Conservation (phyloP, 2,329 filamentous ascomycete genomes). For the Alternaria sp. region DNA sequence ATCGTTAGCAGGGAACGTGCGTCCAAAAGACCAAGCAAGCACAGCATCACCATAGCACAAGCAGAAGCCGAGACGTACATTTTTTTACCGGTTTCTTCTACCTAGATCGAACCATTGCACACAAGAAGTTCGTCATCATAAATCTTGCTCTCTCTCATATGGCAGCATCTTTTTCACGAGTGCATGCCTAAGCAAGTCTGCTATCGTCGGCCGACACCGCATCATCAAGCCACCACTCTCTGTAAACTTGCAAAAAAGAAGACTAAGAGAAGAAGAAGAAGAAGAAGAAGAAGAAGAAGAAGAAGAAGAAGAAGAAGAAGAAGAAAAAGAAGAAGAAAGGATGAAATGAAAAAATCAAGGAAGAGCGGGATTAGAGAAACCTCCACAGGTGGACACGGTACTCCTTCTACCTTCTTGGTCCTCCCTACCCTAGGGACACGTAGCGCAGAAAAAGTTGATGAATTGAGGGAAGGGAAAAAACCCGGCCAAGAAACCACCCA, state of each 20-base stretch:
- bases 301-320: slow-evolving; percentile 3
- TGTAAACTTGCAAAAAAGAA: not conserved
- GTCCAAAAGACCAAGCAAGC: not conserved
- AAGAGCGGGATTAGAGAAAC: slow-evolving; percentile 15
- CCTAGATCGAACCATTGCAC: slow-evolving; percentile 45
- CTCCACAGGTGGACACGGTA: slow-evolving; percentile 16
- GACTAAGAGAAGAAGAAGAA: slow-evolving; percentile 6
- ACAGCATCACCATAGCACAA: not conserved
- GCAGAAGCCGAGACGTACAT: slow-evolving; percentile 19
- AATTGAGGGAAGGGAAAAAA: slow-evolving; percentile 22
- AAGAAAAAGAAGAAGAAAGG: slow-evolving; percentile 14
- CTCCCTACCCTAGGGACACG: slow-evolving; percentile 13
- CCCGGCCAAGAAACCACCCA: slow-evolving; percentile 27
- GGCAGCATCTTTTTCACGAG: slow-evolving; percentile 22
- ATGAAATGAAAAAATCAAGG: slow-evolving; percentile 21
- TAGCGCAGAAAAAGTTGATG: slow-evolving; percentile 24
- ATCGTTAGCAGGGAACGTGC: slow-evolving; percentile 12
- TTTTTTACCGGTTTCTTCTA: slow-evolving; percentile 35
- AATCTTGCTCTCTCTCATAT: slow-evolving; percentile 29
- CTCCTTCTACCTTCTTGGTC: slow-evolving; percentile 18
- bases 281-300: slow-evolving; percentile 13
- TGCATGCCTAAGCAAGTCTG: slow-evolving; percentile 42
- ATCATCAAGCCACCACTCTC: slow-evolving; percentile 19
- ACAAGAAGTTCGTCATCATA: slow-evolving; percentile 34
- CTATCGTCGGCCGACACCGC: slow-evolving; percentile 17